Evolutionary conservation across 805 yeast species (phyloP).

Genomic region (Myxozyma mucilagina): DNA sequence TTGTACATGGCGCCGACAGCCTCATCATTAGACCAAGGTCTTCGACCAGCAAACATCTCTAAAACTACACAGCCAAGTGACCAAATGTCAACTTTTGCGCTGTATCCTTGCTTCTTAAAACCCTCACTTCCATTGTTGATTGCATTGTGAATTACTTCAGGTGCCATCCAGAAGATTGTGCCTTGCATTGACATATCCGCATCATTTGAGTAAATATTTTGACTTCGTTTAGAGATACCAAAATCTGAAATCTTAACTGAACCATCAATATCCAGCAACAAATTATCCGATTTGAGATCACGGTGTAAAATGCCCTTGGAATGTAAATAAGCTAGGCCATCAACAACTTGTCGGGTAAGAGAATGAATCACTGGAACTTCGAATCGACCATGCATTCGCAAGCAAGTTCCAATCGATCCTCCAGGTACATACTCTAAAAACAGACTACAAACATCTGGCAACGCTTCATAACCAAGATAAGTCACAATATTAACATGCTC

Average conservation of each 20-base stretch:
- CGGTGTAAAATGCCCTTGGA: conserved; percentile 85
- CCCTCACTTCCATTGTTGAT: conserved; percentile 77
- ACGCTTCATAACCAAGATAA: conserved; percentile 87
- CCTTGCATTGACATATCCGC: conserved; percentile 99
- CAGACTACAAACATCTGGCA: conserved; percentile 71
- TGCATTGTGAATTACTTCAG: conserved; percentile 89
- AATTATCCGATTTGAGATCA: conserved; percentile 91
- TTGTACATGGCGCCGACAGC: conserved; percentile 93
- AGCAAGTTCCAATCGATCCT: conserved; percentile 87
- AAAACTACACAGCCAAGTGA: conserved; percentile 94
- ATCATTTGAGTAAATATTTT: conserved; percentile 83
- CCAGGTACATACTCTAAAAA: conserved; percentile 97
- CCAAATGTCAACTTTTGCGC: conserved; percentile 98
- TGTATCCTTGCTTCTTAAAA: conserved; percentile 82
- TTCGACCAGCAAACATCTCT: conserved; percentile 95
- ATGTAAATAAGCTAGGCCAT: conserved; percentile 86
- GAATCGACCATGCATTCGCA: conserved; percentile 80
- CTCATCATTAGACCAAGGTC: conserved; percentile 97
- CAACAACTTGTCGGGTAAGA: conserved; percentile 74
- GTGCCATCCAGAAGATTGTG: conserved; percentile 99
- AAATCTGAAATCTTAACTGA: conserved; percentile 94
- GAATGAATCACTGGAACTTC: conserved; percentile 73
- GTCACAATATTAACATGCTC: conserved; percentile 95
- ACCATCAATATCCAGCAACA: conserved; percentile 86
- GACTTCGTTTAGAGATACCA: conserved; percentile 79